Base-by-base conservation (phyloP, 1,284 basidiomycete species). In the Mycena citricolor region DNA sequence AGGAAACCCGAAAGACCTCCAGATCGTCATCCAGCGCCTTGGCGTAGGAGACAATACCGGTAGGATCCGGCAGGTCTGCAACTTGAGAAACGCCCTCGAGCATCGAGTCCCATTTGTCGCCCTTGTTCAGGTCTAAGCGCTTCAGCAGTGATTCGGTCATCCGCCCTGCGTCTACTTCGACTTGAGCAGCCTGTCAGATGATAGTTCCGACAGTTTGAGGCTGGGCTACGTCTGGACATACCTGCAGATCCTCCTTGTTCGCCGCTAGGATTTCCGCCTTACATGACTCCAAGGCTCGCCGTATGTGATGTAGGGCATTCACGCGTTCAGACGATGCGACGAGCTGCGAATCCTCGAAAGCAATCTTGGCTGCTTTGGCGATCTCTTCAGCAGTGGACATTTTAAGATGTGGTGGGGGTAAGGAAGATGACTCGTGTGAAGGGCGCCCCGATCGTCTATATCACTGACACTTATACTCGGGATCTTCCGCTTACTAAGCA, bases 21-120 rank as follows among this genome's bases (percentile, higher is more conserved):
- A 99, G 72, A 0, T 73, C 77, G 28, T 93, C 88, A 55, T 95
- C 94, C 21, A 99, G 72, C 57, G 90, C 78, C 14, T 83, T 85
- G 0, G 95, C 93, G 62, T 95, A 97, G 0, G 89, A 83, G 21
- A 97, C 84, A 24, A 78, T 70, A 6, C 94, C 95, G 3, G 86
- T 90, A 2, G 97, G 95, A 61, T 93, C 90, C 0, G 86, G 83
- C 8, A 99, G 78, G 4, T 69, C 63, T 5, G 90, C 91, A 6
- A 99, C 94, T 57, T 97, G 94, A 8, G 76, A 63, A 29, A 99
- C 77, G 13, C 95, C 95, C 52, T 92, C 83, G 4, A 99, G 73
- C 87, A 98, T 95, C 0, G 86, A 79, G 31, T 91, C 85, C 89
- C 92, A 99, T 67, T 99, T 99, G 55, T 92, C 90, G 11, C 84